Conservation (phyloP, 1,284 basidiomycete species). For the Boletellus deceptivus region DNA sequence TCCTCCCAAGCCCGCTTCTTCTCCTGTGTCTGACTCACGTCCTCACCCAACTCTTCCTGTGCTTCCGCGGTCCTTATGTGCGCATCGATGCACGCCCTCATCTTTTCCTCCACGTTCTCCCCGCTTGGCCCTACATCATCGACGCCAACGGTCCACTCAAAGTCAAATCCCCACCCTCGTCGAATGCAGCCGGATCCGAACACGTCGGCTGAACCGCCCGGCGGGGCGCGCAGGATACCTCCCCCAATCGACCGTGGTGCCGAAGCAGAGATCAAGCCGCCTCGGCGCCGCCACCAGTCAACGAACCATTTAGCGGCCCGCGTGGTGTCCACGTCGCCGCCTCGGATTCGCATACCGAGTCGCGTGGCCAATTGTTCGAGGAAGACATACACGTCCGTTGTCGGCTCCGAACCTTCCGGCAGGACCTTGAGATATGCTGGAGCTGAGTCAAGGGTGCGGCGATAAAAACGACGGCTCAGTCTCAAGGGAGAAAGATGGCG, state of each 20-base stretch:
- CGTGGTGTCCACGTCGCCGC: constrained; percentile 67
- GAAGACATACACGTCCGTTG: constrained; percentile 60
- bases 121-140: not conserved
- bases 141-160: constrained; percentile 56
- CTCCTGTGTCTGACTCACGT: constrained; percentile 67
- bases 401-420: constrained; percentile 51
- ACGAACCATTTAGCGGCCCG: constrained; percentile 81
- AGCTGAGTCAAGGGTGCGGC: constrained; percentile 34
- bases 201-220: not conserved
- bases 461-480: not conserved
- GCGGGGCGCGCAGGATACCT: not conserved
- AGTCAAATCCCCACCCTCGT: constrained; percentile 78
- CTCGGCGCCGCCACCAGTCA: constrained; percentile 81
- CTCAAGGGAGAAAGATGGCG: not conserved
- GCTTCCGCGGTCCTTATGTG: constrained; percentile 43
- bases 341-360: constrained; percentile 78
- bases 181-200: constrained; percentile 20
- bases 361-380: constrained; percentile 67
- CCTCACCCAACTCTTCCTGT: constrained; percentile 53
- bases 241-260: constrained; percentile 34
- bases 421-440: constrained; percentile 71
- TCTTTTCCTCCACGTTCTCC: constrained; percentile 52
- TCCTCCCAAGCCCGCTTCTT: constrained; percentile 60
- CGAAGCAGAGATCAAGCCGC: constrained; percentile 50
- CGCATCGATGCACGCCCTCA: constrained; percentile 66